Percentiles rank a stretch among this genome's conserved stretches.
Evolutionary conservation across 768 basidiomycete genomes (phyloP).

Genomic region (Kwoniella bestiolae): DNA sequence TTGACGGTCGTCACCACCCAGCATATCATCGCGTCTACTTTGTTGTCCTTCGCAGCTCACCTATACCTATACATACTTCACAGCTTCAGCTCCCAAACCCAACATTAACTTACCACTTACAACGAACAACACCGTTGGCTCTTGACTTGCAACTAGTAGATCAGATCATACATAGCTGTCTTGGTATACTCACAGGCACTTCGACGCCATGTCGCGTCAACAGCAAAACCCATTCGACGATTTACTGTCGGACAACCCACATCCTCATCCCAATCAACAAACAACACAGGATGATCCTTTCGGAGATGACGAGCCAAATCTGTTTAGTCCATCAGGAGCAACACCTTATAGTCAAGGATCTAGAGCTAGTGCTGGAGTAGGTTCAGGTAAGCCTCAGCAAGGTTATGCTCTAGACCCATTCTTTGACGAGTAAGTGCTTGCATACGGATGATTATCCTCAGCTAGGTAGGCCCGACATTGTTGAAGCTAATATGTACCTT

Average conservation of each 20-base stretch:
- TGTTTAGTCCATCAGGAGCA: slow-evolving; percentile 21
- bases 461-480: too few species aligned
- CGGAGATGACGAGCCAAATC: slow-evolving; percentile 31
- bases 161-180: neutral
- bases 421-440: slow-evolving; percentile 57
- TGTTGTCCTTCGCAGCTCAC: too few species aligned
- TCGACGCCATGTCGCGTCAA: slow-evolving; percentile 15
- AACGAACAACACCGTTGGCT: neutral
- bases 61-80: too few species aligned
- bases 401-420: slow-evolving; percentile 54
- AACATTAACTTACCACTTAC: too few species aligned
- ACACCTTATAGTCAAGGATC: slow-evolving; percentile 9
- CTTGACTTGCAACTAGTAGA: neutral
- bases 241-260: slow-evolving; percentile 39
- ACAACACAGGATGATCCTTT: slow-evolving; percentile 43
- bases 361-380: slow-evolving; percentile 1
- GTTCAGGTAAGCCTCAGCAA: slow-evolving; percentile 30
- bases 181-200: neutral
- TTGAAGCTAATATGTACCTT: neutral
- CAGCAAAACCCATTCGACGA: slow-evolving; percentile 54
- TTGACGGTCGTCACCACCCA: too few species aligned
- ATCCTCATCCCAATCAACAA: slow-evolving; percentile 20
- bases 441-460: too few species aligned
- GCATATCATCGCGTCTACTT: too few species aligned
- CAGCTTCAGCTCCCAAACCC: too few species aligned